Evolutionary conservation across 768 basidiomycete species (phyloP), one percentile per base, ranked within the genome.

Genomic region (Amanita pseudoporphyria): DNA sequence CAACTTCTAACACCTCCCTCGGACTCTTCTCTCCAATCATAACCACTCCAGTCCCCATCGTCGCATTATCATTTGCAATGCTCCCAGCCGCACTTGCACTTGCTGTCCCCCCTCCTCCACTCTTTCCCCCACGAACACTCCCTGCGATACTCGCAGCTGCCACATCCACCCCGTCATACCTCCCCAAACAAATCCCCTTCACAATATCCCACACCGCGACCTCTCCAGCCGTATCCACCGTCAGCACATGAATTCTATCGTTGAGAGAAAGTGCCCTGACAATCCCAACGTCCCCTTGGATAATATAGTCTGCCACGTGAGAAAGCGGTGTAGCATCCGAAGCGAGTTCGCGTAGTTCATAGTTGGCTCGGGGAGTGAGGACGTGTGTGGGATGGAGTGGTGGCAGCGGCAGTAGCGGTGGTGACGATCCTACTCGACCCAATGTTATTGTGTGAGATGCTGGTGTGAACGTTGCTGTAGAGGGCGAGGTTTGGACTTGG

Each of bases 131-230:
- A 40, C 63, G 60, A 19, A 66, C 62, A 58, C 80, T 78, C 14
- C 75, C 79, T 3, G 64, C 56, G 35, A 67, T 64, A 55, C 74
- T 80, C 26, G 77, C 76, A 14, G 71, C 70, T 39, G 76, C 72
- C 16, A 92, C 79, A 47, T 88, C 87, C 41, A 81, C 82, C 9
- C 70, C 69, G 5, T 64, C 56, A 64, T 81, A 94, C 42, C 73
- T 65, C 1, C 95, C 95, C 3, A 82, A 63, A 64, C 93, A 98
- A 2, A 69, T 52, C 0, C 85, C 83, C 1, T 82, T 73, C 9
- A 93, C 76, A 51, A 99, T 79, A 67, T 98, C 87, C 95, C 95
- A 99, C 6, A 91, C 84, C 0, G 84, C 87, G 9, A 97, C 84
- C 57, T 87, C 82, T 5, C 93, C 92, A 1, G 77, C 73, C 0